These are phyloP conservation scores for Acanthamoeba royreba DNA, from an alignment of 208 protist species.

Conservation along the genomic window DNA sequence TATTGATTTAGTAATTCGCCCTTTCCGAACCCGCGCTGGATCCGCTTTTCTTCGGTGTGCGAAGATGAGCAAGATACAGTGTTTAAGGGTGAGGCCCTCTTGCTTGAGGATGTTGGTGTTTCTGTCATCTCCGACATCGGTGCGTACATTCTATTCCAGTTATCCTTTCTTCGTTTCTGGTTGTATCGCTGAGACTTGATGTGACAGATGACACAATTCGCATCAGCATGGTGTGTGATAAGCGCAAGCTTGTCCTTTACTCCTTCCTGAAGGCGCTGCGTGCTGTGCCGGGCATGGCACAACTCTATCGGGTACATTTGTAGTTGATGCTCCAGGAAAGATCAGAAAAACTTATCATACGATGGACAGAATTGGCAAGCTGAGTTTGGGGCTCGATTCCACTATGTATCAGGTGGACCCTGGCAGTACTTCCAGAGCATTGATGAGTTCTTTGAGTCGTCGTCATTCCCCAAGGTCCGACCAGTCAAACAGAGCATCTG, in stretches of 20 bases:
- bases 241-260: conserved; percentile 18
- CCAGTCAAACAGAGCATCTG: too few relatives aligned
- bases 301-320: background rate
- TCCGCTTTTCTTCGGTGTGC: background rate
- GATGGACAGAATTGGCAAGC: background rate
- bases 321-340: background rate
- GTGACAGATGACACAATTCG: conserved; percentile 36
- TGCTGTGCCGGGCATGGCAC: conserved; percentile 22
- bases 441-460: conserved; percentile 8
- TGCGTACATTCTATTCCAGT: background rate
- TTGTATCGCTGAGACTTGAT: too few relatives aligned
- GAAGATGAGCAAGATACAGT: background rate
- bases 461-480: conserved; percentile 35
- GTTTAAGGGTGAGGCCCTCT: conserved; percentile 36
- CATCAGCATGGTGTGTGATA: conserved; percentile 35
- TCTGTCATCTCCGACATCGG: conserved; percentile 44
- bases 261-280: conserved; percentile 13
- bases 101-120: background rate
- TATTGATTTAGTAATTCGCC: too few relatives aligned
- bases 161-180: too few relatives aligned
- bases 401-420: conserved; percentile 36
- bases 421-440: conserved; percentile 33
- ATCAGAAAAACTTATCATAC: background rate
- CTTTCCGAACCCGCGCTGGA: background rate
- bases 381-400: conserved; percentile 10